These are phyloP conservation scores for Phytophthora fragariae DNA, from an alignment of 352 stramenopile species.

Conservation along the genomic window DNA sequence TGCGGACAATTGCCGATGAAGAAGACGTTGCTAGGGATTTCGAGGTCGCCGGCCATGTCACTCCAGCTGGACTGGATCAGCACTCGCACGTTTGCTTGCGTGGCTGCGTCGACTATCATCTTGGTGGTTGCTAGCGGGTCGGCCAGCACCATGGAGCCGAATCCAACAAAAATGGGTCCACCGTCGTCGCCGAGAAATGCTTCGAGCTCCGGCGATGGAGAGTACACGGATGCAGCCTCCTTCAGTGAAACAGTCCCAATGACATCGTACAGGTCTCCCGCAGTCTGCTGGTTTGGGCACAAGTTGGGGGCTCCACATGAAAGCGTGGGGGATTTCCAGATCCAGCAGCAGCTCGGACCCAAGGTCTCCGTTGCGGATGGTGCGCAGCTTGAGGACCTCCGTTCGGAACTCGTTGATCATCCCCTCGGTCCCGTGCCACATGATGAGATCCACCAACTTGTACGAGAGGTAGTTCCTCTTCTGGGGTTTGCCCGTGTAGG, in stretches of 20 bases:
- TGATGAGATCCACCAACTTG: slow-evolving; percentile 81
- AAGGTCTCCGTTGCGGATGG: slow-evolving; percentile 60
- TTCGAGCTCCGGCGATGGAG: slow-evolving; percentile 56
- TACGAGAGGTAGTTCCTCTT: slow-evolving; percentile 84
- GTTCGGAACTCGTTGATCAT: slow-evolving; percentile 88
- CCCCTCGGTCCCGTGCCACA: slow-evolving; percentile 59
- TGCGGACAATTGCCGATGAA: slow-evolving; percentile 79
- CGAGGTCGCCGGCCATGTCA: slow-evolving; percentile 58
- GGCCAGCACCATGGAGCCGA: slow-evolving; percentile 93
- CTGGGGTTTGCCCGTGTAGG: slow-evolving; percentile 66
- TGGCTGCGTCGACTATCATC: slow-evolving; percentile 87
- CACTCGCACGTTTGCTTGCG: slow-evolving; percentile 68
- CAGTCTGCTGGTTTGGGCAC: slow-evolving; percentile 91
- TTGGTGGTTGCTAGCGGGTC: slow-evolving; percentile 67
- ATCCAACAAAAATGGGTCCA: slow-evolving; percentile 93
- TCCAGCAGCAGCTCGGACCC: slow-evolving; percentile 63
- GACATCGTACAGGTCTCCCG: slow-evolving; percentile 82
- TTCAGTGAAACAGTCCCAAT: slow-evolving; percentile 83
- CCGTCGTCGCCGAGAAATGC: slow-evolving; percentile 65
- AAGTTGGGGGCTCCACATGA: slow-evolving; percentile 89
- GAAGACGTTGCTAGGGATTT: slow-evolving; percentile 57
- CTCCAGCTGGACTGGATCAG: slow-evolving; percentile 91
- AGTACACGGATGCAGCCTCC: slow-evolving; percentile 44
- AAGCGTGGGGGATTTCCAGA: slow-evolving; percentile 79
- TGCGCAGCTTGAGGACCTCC: slow-evolving; percentile 56